A percentile compares a stretch with the other conserved stretches of the same genome.
Conservation (phyloP, 495 filamentous ascomycete species). For the Aspergillus homomorphus region DNA sequence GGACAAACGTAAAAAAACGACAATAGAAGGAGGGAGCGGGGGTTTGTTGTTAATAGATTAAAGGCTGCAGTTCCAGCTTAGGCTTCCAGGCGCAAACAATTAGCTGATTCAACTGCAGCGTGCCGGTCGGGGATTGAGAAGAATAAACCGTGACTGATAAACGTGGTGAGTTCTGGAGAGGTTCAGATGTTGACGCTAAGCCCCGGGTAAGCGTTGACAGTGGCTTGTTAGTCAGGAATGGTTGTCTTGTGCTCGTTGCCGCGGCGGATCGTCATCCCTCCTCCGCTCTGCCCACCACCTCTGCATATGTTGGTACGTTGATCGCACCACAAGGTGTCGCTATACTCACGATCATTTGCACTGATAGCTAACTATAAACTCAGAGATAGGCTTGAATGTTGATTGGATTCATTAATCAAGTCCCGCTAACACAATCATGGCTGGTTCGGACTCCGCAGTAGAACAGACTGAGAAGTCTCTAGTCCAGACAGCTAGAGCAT, state of each 20-base stretch:
- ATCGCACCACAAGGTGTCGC: neutral
- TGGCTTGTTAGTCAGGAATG: constrained; percentile 20
- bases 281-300: neutral
- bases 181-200: constrained; percentile 25
- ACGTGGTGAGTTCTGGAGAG: constrained; percentile 30
- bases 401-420: neutral
- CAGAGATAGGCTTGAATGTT: neutral
- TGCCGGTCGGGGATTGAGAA: constrained; percentile 10
- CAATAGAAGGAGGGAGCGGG: neutral
- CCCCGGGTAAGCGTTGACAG: constrained; percentile 7
- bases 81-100: neutral
- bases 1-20: neutral
- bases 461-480: constrained; percentile 48
- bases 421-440: constrained; percentile 10
- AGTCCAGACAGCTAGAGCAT: constrained; percentile 53
- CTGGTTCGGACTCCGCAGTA: constrained; percentile 29
- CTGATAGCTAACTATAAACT: neutral
- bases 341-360: neutral
- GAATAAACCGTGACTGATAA: constrained; percentile 22
- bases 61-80: neutral
- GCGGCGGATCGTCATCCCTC: neutral
- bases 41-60: no score
- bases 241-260: neutral
- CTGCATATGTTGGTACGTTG: neutral
- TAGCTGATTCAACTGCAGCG: constrained; percentile 5